Evolutionary conservation across 257 asterid species (phyloP), one percentile per base, ranked within the genome.

Genomic region (Scutellaria minor): DNA sequence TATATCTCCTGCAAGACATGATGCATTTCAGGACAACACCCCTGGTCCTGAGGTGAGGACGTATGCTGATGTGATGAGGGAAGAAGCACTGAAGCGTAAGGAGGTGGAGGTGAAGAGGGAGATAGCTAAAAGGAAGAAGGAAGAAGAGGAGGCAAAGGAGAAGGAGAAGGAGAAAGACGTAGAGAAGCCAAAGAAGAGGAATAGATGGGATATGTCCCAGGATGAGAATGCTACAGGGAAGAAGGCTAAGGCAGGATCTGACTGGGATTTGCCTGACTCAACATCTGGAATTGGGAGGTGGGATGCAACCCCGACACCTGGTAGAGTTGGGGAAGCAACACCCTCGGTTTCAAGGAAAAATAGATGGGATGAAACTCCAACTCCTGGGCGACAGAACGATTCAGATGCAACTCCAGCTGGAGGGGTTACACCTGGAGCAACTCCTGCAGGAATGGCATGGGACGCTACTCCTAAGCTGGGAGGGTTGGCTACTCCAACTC

Each of bases 261-360:
- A 92, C 59, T 92, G 98, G 98, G 98, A 92, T 78, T 53, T 87
- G 74, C 98, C 95, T 0, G 97, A 92, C 61, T 88, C 96, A 0
- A 84, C 98, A 4, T 96, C 92, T 37, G 98, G 98, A 44, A 88
- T 89, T 70, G 98, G 97, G 47, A 88, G 96, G 77, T 93, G 98
- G 98, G 98, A 91, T 84, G 97, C 98, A 1, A 93, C 97, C 4
- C 97, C 97, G 0, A 93, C 98, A 0, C 97, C 97, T 2, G 97
- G 97, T n/a, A 86, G 96, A 78, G 27, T 88, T 18, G 93, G 96
- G 7, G 97, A 92, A 80, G 96, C 97, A 51, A 92, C 96, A 6
- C 97, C 97, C 0, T 88, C 96, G 0, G 65, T 88, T 44, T 84
- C 88, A 10, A 85, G 84, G 89, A 88, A 65, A 76, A 92, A 92